Evolutionary conservation across 2,329 filamentous ascomycete genomes (phyloP).

Genomic region (Alternaria tenuissima): DNA sequence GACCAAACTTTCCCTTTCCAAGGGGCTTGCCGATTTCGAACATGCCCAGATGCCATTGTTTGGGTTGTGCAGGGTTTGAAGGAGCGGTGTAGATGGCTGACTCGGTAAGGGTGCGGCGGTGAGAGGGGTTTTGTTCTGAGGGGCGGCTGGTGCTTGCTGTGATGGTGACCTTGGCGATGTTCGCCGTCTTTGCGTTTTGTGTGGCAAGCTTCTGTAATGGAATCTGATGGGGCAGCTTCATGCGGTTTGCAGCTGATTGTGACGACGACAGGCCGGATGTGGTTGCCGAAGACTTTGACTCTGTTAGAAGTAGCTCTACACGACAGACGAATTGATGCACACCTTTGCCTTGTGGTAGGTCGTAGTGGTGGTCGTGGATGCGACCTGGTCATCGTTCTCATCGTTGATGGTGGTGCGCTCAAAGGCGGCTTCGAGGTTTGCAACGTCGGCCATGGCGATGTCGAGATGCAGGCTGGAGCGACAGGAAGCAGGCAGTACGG

Average conservation of each 20-base stretch:
- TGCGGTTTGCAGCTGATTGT: constrained; percentile 63
- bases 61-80: constrained; percentile 37
- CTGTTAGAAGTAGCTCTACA: constrained; percentile 28
- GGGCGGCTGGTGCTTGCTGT: constrained; percentile 62
- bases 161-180: constrained; percentile 70
- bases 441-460: constrained; percentile 61
- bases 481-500: constrained; percentile 19
- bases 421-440: constrained; percentile 84
- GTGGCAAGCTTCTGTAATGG: constrained; percentile 85
- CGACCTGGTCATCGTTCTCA: constrained; percentile 73
- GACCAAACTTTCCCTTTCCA: constrained; percentile 87
- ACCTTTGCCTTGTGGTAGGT: constrained; percentile 82
- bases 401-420: constrained; percentile 90
- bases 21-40: constrained; percentile 90
- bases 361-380: constrained; percentile 61
- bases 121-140: constrained; percentile 49
- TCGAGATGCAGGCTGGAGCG: constrained; percentile 11
- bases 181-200: constrained; percentile 66
- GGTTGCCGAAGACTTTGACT: constrained; percentile 56
- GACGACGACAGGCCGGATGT: constrained; percentile 57
- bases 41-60: constrained; percentile 86
- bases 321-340: constrained; percentile 28
- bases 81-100: constrained; percentile 55
- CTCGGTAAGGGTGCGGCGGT: constrained; percentile 56
- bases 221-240: constrained; percentile 77